Percentiles rank a stretch among this genome's conserved stretches.
Evolutionary conservation across 345 rosid genomes (phyloP).

Genomic region (Eutrema heterophyllum): DNA sequence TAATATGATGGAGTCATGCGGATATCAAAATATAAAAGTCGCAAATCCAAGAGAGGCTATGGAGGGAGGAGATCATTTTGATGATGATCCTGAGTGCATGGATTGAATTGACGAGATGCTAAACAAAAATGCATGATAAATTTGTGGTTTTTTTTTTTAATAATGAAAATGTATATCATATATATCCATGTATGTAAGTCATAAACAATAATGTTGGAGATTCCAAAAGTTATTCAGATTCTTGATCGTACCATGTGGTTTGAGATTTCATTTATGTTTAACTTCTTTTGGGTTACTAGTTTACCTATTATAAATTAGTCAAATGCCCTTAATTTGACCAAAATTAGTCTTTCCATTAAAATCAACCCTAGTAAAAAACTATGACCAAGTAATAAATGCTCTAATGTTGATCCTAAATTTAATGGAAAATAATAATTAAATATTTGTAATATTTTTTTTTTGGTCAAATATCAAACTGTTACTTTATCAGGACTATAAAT

Average conservation of each 20-base stretch:
- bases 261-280: background rate
- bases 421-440: background rate
- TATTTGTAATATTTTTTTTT: too few species aligned
- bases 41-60: background rate
- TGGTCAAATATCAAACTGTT: too few species aligned
- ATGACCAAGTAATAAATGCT: background rate
- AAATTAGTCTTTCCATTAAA: background rate
- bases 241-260: background rate
- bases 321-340: background rate
- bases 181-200: background rate
- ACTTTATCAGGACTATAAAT: too few species aligned
- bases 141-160: too few species aligned
- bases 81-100: too few species aligned
- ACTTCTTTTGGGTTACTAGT: background rate
- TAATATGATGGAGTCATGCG: background rate
- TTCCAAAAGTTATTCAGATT: background rate
- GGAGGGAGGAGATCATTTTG: background rate
- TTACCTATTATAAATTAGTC: background rate
- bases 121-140: too few species aligned
- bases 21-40: background rate
- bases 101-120: too few species aligned
- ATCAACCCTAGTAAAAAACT: background rate
- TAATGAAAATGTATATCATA: too few species aligned
- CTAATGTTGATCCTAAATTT: background rate
- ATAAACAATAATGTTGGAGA: background rate